Evolutionary conservation across 345 rosid species (phyloP).

Genomic region (Arabis hirsuta): DNA sequence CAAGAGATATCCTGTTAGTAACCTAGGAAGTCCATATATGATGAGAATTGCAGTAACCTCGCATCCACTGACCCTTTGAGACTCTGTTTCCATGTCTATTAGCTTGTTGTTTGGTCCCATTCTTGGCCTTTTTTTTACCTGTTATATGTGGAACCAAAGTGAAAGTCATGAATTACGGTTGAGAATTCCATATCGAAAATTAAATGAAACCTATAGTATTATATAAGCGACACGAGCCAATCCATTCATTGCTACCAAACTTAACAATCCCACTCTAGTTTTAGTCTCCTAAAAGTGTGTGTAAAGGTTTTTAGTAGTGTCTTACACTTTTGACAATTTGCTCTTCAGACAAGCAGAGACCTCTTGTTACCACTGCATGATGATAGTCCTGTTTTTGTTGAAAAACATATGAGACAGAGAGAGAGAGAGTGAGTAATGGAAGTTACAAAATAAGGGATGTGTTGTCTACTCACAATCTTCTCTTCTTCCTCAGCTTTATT

Average conservation of each 20-base stretch:
- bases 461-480: conserved; percentile 56
- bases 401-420: conserved; percentile 7
- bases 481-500: conserved; percentile 79
- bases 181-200: neutral
- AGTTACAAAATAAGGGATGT: neutral
- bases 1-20: conserved; percentile 83
- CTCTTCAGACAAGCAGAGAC: conserved; percentile 85
- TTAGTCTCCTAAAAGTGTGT: neutral
- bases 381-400: conserved; percentile 59
- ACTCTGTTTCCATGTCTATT: conserved; percentile 61
- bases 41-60: conserved; percentile 95
- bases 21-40: conserved; percentile 86
- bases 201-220: neutral
- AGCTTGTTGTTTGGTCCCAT: conserved; percentile 55
- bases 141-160: conserved; percentile 23
- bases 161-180: neutral
- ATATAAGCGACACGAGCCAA: neutral
- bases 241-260: neutral
- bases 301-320: conserved; percentile 9
- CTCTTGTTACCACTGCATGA: conserved; percentile 78
- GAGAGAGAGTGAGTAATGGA: neutral
- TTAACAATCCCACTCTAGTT: neutral
- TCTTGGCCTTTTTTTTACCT: conserved; percentile 54
- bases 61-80: conserved; percentile 62
- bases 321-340: conserved; percentile 73